Evolutionary conservation across 768 basidiomycete species (phyloP).

Genomic region (Mycena chlorophos): DNA sequence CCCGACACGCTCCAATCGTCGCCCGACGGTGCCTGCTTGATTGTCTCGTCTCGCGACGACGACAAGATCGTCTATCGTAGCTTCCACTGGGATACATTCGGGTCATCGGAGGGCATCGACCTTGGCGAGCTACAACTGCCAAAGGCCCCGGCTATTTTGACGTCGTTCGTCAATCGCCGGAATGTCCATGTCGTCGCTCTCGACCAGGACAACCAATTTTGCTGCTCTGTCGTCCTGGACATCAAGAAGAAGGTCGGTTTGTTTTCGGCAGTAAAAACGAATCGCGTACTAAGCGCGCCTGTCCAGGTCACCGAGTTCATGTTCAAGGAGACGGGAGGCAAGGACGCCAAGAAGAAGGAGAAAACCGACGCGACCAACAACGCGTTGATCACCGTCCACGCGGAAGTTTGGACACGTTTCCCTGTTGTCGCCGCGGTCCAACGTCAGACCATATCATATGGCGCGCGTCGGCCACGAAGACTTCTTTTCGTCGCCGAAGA

Average conservation of each 20-base stretch:
- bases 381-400: conserved; percentile 52
- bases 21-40: conserved; percentile 56
- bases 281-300: not conserved
- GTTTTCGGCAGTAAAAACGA: not conserved
- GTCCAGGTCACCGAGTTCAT: conserved; percentile 49
- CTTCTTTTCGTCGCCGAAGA: conserved; percentile 47
- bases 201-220: conserved; percentile 31
- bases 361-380: conserved; percentile 41
- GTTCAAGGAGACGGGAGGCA: conserved; percentile 46
- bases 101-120: conserved; percentile 46
- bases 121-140: conserved; percentile 38
- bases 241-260: conserved; percentile 47
- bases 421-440: conserved; percentile 56
- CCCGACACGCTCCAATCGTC: conserved; percentile 45
- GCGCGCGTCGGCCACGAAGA: conserved; percentile 30
- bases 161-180: conserved; percentile 45
- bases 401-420: conserved; percentile 61
- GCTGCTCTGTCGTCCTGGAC: conserved; percentile 46
- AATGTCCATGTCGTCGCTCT: conserved; percentile 46
- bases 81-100: conserved; percentile 61
- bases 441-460: conserved; percentile 41
- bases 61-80: conserved; percentile 31
- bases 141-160: conserved; percentile 30
- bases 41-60: conserved; percentile 33
- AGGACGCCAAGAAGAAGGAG: conserved; percentile 18